phyloP scores from a whole-genome alignment of 116 monocot species.

The Cymodocea nodosa region DNA sequence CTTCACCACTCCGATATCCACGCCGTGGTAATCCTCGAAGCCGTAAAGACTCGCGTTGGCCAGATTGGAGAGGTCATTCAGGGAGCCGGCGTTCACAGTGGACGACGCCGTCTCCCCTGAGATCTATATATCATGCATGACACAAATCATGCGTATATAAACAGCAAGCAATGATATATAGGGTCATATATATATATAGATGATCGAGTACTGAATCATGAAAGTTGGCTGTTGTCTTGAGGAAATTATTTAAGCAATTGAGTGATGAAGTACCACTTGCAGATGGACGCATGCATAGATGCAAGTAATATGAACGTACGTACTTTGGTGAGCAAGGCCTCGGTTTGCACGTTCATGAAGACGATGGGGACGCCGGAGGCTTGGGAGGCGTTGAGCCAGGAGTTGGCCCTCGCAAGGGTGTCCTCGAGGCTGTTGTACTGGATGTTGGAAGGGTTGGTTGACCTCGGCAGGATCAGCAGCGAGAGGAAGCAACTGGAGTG shows the following conservation, averaged over 20 bases:
- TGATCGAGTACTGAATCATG: too few relatives aligned
- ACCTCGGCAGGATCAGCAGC: constrained; percentile 51
- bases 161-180: too few relatives aligned
- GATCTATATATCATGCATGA: constrained; percentile 23
- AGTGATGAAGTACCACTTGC: too few relatives aligned
- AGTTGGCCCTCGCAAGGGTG: constrained; percentile 59
- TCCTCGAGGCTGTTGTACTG: constrained; percentile 63
- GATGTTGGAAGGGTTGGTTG: constrained; percentile 18
- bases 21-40: constrained; percentile 89
- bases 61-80: constrained; percentile 56
- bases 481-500: constrained; percentile 56
- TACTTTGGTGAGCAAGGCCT: constrained; percentile 76
- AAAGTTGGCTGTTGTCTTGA: too few relatives aligned
- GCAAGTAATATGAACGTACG: background rate
- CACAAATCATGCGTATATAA: too few relatives aligned
- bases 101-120: constrained; percentile 69
- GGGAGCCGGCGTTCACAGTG: constrained; percentile 56
- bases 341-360: constrained; percentile 65
- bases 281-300: too few relatives aligned
- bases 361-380: constrained; percentile 54
- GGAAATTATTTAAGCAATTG: too few relatives aligned
- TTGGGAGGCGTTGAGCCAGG: constrained; percentile 63
- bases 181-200: too few relatives aligned
- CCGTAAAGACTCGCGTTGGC: constrained; percentile 76
- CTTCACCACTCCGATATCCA: constrained; percentile 78